phyloP scores from a whole-genome alignment of 2,329 filamentous ascomycete species.

The Chaetomiaceae sp. region DNA sequence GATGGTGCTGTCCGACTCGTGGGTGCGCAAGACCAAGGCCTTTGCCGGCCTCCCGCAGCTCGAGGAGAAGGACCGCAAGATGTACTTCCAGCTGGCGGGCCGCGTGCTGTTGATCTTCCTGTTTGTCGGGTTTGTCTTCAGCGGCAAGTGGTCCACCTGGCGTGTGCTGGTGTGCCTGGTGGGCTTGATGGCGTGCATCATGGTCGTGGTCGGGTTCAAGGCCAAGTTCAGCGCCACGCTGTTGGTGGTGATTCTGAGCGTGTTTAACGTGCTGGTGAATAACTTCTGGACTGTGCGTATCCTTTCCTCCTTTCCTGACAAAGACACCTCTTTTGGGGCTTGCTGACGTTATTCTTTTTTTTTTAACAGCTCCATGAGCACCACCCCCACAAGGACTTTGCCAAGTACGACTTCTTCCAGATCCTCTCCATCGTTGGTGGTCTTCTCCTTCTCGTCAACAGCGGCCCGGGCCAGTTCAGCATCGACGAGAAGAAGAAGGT shows the following conservation, averaged over 20 bases:
- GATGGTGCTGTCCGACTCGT: slow-evolving; percentile 97
- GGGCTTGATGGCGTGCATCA: slow-evolving; percentile 87
- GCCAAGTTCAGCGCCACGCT: slow-evolving; percentile 98
- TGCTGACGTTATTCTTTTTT: slow-evolving; percentile 22
- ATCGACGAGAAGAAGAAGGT: slow-evolving; percentile 99
- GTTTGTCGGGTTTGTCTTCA: slow-evolving; percentile 94
- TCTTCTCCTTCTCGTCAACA: slow-evolving; percentile 94
- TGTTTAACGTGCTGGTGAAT: slow-evolving; percentile 97
- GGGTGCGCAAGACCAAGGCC: slow-evolving; percentile 95
- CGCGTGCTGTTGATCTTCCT: slow-evolving; percentile 95
- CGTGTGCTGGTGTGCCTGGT: slow-evolving; percentile 78
- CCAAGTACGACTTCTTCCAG: slow-evolving; percentile 99
- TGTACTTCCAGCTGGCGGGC: slow-evolving; percentile 99
- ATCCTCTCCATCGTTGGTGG: slow-evolving; percentile 97
- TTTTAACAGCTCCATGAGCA: slow-evolving; percentile 78
- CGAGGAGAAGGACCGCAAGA: slow-evolving; percentile 99
- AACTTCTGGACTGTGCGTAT: slow-evolving; percentile 97
- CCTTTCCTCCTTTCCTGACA: too few species aligned
- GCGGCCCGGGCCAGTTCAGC: slow-evolving; percentile 93
- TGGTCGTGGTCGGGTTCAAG: slow-evolving; percentile 99
- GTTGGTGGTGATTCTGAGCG: slow-evolving; percentile 86
- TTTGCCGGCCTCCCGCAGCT: slow-evolving; percentile 90
- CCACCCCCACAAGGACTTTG: slow-evolving; percentile 99
- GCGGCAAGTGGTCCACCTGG: slow-evolving; percentile 87
- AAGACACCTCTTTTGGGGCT: neutral